Conservation (phyloP, 73 alveolate species). For the Tetrahymena malaccensis region DNA sequence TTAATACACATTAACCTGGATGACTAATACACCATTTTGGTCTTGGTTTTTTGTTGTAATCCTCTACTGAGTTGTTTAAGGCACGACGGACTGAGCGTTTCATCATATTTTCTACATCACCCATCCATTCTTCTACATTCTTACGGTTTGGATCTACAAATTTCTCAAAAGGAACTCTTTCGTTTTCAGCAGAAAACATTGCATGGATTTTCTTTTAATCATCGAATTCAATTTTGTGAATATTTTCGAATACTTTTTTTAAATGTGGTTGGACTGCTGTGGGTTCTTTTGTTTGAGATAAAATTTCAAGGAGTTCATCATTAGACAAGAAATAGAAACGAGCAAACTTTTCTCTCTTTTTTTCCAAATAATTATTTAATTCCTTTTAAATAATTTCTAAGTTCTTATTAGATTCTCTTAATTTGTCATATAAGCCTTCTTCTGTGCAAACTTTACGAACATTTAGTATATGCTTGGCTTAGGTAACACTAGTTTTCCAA, state of each 20-base stretch:
- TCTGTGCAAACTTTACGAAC: constrained; percentile 82
- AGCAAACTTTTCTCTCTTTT: constrained; percentile 93
- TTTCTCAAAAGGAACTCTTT: constrained; percentile 73
- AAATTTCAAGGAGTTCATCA: constrained; percentile 92
- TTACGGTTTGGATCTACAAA: constrained; percentile 89
- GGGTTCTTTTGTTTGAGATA: constrained; percentile 90
- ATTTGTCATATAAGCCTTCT: constrained; percentile 96
- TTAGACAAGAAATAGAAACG: constrained; percentile 96
- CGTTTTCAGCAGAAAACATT: constrained; percentile 75
- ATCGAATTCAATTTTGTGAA: constrained; percentile 77
- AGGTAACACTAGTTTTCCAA: constrained; percentile 97
- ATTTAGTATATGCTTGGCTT: constrained; percentile 85
- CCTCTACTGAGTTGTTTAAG: constrained; percentile 77
- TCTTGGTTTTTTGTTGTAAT: constrained; percentile 82
- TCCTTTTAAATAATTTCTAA: constrained; percentile 93
- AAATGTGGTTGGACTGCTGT: constrained; percentile 71
- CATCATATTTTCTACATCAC: constrained; percentile 99
- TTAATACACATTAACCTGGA: constrained; percentile 98
- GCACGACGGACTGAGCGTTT: constrained; percentile 84
- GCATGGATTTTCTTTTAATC: constrained; percentile 74
- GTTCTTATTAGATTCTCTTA: constrained; percentile 95
- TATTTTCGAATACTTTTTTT: constrained; percentile 88
- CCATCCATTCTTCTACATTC: constrained; percentile 99
- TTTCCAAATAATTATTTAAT: constrained; percentile 87
- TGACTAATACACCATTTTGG: constrained; percentile 96